These are phyloP conservation scores for Macaranga tanarius DNA, from an alignment of 441 rosid species.

Conservation along the genomic window DNA sequence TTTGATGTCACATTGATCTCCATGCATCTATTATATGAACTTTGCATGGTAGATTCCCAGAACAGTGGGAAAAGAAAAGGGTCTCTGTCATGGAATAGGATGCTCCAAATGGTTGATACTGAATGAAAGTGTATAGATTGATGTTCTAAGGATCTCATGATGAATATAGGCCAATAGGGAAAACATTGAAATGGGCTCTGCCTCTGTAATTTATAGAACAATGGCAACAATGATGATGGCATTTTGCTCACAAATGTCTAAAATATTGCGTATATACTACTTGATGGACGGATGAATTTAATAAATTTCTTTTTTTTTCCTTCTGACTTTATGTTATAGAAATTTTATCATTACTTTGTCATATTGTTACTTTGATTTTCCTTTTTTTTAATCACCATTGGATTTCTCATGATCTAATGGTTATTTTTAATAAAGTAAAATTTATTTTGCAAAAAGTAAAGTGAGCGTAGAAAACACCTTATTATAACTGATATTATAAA, in stretches of 20 bases:
- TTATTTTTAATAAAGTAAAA: too few species aligned
- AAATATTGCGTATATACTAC: neutral
- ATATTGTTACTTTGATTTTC: too few species aligned
- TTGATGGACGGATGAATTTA: neutral
- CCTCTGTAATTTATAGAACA: slow-evolving; percentile 21
- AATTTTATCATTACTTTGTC: too few species aligned
- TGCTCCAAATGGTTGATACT: neutral
- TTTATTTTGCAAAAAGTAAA: too few species aligned
- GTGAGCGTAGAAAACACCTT: too few species aligned
- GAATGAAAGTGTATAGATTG: slow-evolving; percentile 43
- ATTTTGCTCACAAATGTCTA: slow-evolving; percentile 9
- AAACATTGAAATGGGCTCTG: slow-evolving; percentile 20
- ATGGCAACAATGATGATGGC: slow-evolving; percentile 6
- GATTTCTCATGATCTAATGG: too few species aligned
- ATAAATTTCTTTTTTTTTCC: too few species aligned
- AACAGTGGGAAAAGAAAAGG: neutral
- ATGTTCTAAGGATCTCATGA: slow-evolving; percentile 20
- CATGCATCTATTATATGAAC: slow-evolving; percentile 8
- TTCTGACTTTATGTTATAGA: too few species aligned
- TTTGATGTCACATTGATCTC: slow-evolving; percentile 14
- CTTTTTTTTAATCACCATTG: too few species aligned
- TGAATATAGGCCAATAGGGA: slow-evolving; percentile 19
- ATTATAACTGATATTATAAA: too few species aligned
- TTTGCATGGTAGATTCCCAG: neutral
- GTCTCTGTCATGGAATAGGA: neutral